Evolutionary conservation across 805 yeast species (phyloP), one percentile per base, ranked within the genome.

Genomic region (Cyberlindnera xylosilytica): DNA sequence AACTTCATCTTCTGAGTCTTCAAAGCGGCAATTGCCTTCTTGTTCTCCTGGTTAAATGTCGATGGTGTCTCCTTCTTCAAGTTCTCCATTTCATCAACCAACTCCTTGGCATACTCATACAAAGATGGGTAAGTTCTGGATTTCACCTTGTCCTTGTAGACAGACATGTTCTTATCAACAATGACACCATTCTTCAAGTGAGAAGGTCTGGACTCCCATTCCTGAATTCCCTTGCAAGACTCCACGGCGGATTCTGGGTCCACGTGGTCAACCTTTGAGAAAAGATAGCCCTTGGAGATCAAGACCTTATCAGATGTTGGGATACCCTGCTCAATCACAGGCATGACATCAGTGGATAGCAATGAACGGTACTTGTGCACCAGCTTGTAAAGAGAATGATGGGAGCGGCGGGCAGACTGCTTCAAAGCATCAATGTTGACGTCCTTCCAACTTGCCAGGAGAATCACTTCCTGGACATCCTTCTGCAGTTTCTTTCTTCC

Each of bases 361-460:
- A 83, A 55, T 2, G 73, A 73, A 40, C 98, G 77, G 60, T 87
- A 93, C 61, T 88, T 88, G 44, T 89, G 74, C 10, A 91, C 84
- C 39, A 86, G 61, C 63, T 89, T 93, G 76, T 83, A 91, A 40
- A 93, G 78, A 53, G 73, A 79, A 50, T 79, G 78, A 58, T 95
- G 99, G 1, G 97, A 89, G 36, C 84, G 78, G 50, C 88, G 80
- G 6, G 99, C 93, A 63, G 97, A 87, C 63, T 90, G 97, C 53
- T 87, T 89, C 55, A 93, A 72, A 0, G 99, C 96, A 57, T 86
- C 95, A 34, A 89, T 78, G 56, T 93, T 95, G 11, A 89, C 90
- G 65, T 93, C 99, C 53, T 90, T 89, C 98, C 98, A 95, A 56
- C 96, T 87, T 1, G 99, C 97, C 13, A 93, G 70, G 34, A 87